Evolutionary conservation across 73 alveolate species (phyloP).

Genomic region (Paramecium primaurelia): DNA sequence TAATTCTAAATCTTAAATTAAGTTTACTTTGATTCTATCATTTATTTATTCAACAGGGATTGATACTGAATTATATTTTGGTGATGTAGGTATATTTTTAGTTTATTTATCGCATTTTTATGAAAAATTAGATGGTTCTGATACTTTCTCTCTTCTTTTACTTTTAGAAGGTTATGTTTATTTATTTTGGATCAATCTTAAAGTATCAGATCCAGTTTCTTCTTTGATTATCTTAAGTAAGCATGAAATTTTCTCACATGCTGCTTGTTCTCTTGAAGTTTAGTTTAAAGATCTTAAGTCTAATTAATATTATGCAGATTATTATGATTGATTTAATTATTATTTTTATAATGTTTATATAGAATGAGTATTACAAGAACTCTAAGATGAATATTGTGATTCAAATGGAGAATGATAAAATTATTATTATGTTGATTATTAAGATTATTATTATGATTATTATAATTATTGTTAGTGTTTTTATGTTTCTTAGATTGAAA

Average conservation of each 20-base stretch:
- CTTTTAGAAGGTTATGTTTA: neutral
- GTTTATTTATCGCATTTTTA: neutral
- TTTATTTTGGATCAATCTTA: neutral
- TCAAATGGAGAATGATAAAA: neutral
- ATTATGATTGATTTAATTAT: neutral
- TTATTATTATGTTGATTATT: neutral
- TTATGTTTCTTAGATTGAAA: neutral
- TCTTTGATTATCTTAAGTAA: neutral
- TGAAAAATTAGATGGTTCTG: neutral
- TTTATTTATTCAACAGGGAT: neutral
- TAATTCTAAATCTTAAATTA: neutral
- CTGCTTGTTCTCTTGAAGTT: neutral
- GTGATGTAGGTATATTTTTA: neutral
- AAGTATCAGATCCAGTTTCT: slow-evolving; percentile 44
- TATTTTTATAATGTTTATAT: neutral
- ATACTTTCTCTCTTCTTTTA: neutral
- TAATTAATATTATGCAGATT: neutral
- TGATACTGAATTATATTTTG: neutral
- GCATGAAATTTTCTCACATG: neutral
- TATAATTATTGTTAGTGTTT: neutral
- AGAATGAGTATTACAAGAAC: neutral
- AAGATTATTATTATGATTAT: neutral
- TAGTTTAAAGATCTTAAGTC: neutral
- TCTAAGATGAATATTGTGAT: neutral
- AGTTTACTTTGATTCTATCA: slow-evolving; percentile 28